These are phyloP conservation scores for Pseudozyma hubeiensis DNA, from an alignment of 1,284 basidiomycete genomes.

Conservation along the genomic window DNA sequence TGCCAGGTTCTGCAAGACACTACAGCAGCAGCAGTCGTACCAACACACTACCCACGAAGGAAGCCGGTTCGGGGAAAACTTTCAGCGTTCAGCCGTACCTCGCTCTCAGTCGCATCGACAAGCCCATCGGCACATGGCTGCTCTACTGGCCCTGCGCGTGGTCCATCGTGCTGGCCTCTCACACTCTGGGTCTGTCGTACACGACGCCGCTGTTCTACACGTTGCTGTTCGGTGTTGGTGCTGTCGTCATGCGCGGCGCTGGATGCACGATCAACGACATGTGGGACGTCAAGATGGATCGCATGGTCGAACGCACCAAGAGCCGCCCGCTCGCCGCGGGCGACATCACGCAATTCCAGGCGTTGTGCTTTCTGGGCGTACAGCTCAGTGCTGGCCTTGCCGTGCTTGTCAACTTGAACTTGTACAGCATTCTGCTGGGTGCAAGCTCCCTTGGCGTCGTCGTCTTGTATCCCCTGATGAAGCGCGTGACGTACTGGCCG, in stretches of 20 bases:
- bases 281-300: constrained; percentile 94
- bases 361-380: constrained; percentile 82
- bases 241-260: constrained; percentile 95
- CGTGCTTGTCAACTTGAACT: constrained; percentile 90
- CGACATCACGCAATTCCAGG: constrained; percentile 81
- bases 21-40: constrained; percentile 18
- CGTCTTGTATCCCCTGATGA: constrained; percentile 94
- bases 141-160: constrained; percentile 86
- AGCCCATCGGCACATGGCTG: constrained; percentile 91
- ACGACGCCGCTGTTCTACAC: constrained; percentile 68
- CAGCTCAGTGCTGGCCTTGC: constrained; percentile 89
- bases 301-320: constrained; percentile 81
- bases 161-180: constrained; percentile 66
- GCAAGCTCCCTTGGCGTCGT: constrained; percentile 90
- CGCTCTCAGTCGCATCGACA: constrained; percentile 87
- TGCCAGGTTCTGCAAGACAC: background rate
- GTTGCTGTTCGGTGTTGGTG: constrained; percentile 86
- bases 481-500: constrained; percentile 95
- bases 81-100: constrained; percentile 77
- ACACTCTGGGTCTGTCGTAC: constrained; percentile 49
- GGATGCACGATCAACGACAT: constrained; percentile 99
- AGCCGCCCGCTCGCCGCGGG: constrained; percentile 81
- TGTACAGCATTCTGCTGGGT: constrained; percentile 92
- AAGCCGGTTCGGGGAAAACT: constrained; percentile 6
- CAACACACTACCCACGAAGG: background rate